These are phyloP conservation scores for Acacia pycnantha DNA, from an alignment of 331 rosid genomes.

Conservation along the genomic window DNA sequence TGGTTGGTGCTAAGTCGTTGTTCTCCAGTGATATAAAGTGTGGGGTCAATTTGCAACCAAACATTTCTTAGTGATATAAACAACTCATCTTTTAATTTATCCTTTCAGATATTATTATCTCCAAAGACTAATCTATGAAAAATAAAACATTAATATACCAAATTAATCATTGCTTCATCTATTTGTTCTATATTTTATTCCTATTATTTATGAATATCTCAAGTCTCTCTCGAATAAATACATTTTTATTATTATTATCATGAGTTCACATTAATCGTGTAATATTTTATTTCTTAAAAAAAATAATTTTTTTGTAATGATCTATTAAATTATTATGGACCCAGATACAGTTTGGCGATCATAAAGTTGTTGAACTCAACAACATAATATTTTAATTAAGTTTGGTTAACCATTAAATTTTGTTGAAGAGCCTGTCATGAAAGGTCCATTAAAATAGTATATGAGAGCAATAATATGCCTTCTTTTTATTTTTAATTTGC, in stretches of 20 bases:
- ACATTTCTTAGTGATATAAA: constrained; percentile 35
- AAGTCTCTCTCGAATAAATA: not conserved
- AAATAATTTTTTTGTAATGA: not conserved
- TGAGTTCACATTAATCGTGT: not conserved
- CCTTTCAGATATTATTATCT: not conserved
- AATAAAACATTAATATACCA: not conserved
- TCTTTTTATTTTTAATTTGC: not conserved
- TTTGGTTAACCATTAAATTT: not conserved
- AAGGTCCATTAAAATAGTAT: not conserved
- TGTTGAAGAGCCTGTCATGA: not conserved
- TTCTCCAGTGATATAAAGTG: constrained; percentile 40
- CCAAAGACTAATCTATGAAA: not conserved
- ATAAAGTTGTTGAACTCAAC: not conserved
- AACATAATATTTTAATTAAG: not conserved
- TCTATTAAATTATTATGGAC: not conserved
- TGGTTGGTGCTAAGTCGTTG: constrained; percentile 52
- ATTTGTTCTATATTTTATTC: not conserved
- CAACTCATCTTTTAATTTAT: constrained; percentile 33
- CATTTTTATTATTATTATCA: not conserved
- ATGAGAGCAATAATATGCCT: not conserved
- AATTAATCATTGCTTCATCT: not conserved
- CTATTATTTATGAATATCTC: not conserved
- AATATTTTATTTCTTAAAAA: not conserved
- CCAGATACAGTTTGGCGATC: not conserved
- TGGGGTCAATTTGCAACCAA: constrained; percentile 44